Evolutionary conservation across 2,329 filamentous ascomycete species (phyloP), one percentile per base, ranked within the genome.

Genomic region (Colletotrichum melonis): DNA sequence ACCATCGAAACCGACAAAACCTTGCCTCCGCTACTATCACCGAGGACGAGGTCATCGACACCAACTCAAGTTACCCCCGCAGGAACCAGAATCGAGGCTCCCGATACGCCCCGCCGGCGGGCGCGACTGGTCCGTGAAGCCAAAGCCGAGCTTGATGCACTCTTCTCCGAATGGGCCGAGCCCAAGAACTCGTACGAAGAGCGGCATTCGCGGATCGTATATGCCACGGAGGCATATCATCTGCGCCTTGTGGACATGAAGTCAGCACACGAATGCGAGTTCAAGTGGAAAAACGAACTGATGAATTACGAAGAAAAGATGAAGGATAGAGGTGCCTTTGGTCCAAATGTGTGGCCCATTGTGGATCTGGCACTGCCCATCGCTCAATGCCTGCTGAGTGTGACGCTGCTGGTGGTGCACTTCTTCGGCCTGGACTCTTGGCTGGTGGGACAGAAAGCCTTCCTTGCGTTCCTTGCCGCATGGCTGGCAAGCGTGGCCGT

Each of bases 181-280:
- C 60, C 55, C 2, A 49, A 73, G n/a, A 73, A 63, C 4, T 69
- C 70, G 0, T 73, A 28, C 3, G 70, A 73, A 57, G 70, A 73
- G 55, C 55, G 67, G 14, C 70, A 73, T 28, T 73, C 70, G 0
- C 55, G 70, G 1, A 69, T 70, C 32, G 62, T 73, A 0, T 73
- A 73, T 38, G 70, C 70, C 22, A 63, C 63, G 24, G 70, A 73
- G 38, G 70, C 70, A 9, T 73, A 73, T n/a, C 67, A 70, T 8
- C 54, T 62, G 2, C 60, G 67, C 5, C 28, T 73, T 4, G 54
- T 35, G 1, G 70, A 73, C 14, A 60, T 73, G 67, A 63, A 66
- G 22, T 68, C 70, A 12, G 26, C 60, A n/a, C 70, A 73, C 57
- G 67, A 65, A 11, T 49, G 49, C n/a, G 70, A 73, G 49, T 73